These are phyloP conservation scores for Tetrahymena thermophila DNA, from an alignment of 73 alveolate genomes.

Conservation along the genomic window DNA sequence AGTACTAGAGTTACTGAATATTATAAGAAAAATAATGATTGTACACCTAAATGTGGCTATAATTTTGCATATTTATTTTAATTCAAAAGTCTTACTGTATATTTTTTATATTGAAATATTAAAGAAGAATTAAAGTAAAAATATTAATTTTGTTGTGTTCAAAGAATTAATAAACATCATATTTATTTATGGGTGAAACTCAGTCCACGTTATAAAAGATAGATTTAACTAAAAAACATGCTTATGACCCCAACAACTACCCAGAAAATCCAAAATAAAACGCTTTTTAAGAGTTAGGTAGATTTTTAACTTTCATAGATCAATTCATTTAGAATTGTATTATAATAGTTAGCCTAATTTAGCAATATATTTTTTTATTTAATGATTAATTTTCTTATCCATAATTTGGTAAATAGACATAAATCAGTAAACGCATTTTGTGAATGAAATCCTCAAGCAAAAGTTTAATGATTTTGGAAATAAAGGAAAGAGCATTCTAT, in stretches of 20 bases:
- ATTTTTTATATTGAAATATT: neutral
- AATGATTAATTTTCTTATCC: neutral
- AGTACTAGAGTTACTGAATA: neutral
- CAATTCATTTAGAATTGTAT: neutral
- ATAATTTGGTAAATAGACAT: neutral
- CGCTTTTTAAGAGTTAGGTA: neutral
- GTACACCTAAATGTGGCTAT: neutral
- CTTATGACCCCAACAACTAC: neutral
- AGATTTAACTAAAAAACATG: neutral
- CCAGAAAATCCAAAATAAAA: neutral
- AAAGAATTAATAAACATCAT: neutral
- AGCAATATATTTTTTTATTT: too few species aligned
- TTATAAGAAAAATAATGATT: too few species aligned
- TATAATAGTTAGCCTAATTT: too few species aligned
- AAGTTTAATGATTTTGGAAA: neutral
- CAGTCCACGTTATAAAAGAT: neutral
- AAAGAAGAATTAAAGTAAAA: neutral
- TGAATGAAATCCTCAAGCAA: neutral
- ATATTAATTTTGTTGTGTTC: neutral
- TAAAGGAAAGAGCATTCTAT: neutral
- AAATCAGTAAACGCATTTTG: neutral
- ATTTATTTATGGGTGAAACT: neutral
- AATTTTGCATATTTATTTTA: too few species aligned
- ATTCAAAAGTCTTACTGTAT: neutral
- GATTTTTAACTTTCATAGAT: neutral